A percentile compares a stretch with the other conserved stretches of the same genome.
Conservation (phyloP, 805 yeast species). For the Candida ascalaphidarum region DNA sequence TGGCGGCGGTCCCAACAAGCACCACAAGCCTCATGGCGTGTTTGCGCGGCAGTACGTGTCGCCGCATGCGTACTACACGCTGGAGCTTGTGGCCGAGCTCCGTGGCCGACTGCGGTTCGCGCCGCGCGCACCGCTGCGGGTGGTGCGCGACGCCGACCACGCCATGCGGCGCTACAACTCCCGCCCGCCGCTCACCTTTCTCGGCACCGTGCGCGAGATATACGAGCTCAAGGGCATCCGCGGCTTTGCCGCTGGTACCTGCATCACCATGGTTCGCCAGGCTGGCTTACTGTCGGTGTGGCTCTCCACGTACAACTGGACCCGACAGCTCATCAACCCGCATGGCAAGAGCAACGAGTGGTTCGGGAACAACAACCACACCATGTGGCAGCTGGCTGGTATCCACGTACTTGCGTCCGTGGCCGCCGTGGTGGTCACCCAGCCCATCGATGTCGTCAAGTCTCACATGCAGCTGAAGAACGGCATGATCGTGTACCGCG, state of each 20-base stretch:
- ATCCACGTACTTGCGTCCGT: constrained; percentile 49
- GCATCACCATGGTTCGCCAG: constrained; percentile 79
- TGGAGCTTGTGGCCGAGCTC: constrained; percentile 22
- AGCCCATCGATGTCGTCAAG: constrained; percentile 83
- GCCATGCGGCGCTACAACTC: constrained; percentile 36
- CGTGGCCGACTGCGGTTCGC: constrained; percentile 16
- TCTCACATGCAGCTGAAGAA: constrained; percentile 78
- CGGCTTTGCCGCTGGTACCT: constrained; percentile 77
- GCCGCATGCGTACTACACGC: constrained; percentile 33
- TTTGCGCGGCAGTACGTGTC: constrained; percentile 28
- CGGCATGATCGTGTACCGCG: constrained; percentile 49
- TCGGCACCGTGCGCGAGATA: constrained; percentile 54
- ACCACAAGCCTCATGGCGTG: constrained; percentile 13
- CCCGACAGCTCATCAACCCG: constrained; percentile 64
- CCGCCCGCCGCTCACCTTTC: constrained; percentile 45
- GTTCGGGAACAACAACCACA: constrained; percentile 39
- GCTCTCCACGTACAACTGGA: constrained; percentile 72
- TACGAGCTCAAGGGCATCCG: constrained; percentile 61
- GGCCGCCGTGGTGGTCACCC: constrained; percentile 72
- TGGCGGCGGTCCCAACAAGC: constrained; percentile 14
- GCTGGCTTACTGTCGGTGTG: constrained; percentile 71
- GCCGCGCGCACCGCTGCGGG: constrained; percentile 13
- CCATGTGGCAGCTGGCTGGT: constrained; percentile 39
- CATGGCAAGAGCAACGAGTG: constrained; percentile 24
- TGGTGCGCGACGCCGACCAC: constrained; percentile 6